Evolutionary conservation across 2,329 filamentous ascomycete genomes (phyloP), one percentile per base, ranked within the genome.

Genomic region (Colletotrichum sp.): DNA sequence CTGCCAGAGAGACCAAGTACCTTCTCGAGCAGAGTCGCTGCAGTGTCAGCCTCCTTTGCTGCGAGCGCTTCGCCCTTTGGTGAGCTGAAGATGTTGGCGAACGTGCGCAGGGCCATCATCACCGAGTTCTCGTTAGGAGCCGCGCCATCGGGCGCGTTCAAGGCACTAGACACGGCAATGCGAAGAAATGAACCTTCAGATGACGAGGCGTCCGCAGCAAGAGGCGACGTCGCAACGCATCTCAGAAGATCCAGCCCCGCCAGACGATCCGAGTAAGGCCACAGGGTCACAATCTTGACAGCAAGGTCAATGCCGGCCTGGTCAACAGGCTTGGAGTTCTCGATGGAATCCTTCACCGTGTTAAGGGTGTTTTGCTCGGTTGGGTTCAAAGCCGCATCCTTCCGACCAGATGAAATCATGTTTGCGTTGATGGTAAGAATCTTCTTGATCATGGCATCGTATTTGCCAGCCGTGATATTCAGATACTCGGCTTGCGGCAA

Each of bases 171-270:
- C 4, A 90, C 83, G 25, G 86, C 86, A 8, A 88, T 83, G 39
- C 92, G 88, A 8, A 98, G 85, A 15, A 96, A 86, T 43, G 91
- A 93, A 5, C 87, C 87, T 4, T 86, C 84, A 1, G 89, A 85
- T 66, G 91, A 89, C 0, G 86, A 86, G 66, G 91, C 91, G 9
- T 90, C 89, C 3, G 95, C 93, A n/a, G 92, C 91, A 2, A 90
- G 85, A 1, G 94, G 91, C 7, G 91, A 92, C 1, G 93, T 92
- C 2, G 94, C 93, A 32, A 97, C 88, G 65, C 97, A 92, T n/a
- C 97, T 94, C 7, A 98, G 89, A 2, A 98, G 88, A 83, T 98
- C 97, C 1, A 99, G 90, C 15, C 93, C 95, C 1, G 97, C 94
- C 0, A 99, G 89, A 61, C 96, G 93, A 78, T 95, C 94, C 15